Conservation (phyloP, 345 rosid species). For the Eucalyptus erythrocorys region DNA sequence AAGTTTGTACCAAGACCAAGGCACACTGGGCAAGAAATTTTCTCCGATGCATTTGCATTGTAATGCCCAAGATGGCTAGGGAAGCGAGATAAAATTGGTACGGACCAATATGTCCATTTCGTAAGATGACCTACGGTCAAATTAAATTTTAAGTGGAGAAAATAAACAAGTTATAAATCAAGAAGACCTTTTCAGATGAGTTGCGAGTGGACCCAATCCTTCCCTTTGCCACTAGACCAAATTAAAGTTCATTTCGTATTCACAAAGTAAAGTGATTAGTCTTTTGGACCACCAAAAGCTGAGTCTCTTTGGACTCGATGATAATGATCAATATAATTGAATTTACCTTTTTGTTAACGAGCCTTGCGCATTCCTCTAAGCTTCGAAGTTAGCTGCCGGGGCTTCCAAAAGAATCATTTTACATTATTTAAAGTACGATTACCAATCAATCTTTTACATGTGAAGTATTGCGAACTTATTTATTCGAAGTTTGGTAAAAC, state of each 20-base stretch:
- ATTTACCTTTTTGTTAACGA: background rate
- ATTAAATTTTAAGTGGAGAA: background rate
- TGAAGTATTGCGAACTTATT: background rate
- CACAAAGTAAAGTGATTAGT: background rate
- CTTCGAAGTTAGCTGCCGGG: background rate
- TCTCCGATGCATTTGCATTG: background rate
- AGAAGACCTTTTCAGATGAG: background rate
- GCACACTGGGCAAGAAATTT: background rate
- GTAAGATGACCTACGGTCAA: background rate
- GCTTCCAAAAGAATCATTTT: background rate
- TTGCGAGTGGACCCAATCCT: background rate
- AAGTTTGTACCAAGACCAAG: background rate
- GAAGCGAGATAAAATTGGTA: background rate
- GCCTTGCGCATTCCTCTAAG: background rate
- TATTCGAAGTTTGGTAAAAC: background rate
- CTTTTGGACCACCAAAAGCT: background rate
- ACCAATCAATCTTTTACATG: background rate
- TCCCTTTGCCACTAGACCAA: background rate
- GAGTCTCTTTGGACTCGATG: background rate
- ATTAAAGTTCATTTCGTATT: background rate
- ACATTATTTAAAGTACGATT: background rate
- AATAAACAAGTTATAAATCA: background rate
- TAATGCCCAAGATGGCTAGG: background rate
- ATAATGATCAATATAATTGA: background rate
- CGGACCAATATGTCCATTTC: background rate